Percentiles rank a stretch among this genome's conserved stretches.
Evolutionary conservation across 2,329 filamentous ascomycete genomes (phyloP).

Genomic region (Pezicula carpinea): DNA sequence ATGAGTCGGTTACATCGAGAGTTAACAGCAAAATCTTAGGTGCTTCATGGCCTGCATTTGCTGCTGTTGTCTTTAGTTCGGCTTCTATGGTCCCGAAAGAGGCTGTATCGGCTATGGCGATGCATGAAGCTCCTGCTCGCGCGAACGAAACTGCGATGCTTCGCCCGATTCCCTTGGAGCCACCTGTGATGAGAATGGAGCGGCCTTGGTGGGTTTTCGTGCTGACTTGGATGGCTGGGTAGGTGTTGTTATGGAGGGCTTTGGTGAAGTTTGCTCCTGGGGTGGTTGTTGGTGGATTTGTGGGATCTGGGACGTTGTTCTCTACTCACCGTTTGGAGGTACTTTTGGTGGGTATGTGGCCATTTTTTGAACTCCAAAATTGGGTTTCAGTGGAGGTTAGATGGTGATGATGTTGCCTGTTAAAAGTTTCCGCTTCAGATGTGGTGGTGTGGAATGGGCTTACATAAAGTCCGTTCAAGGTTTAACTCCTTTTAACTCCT

Average conservation of each 20-base stretch:
- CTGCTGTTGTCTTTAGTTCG: slow-evolving; percentile 32
- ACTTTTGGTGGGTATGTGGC: too few relatives aligned
- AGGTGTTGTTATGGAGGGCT: slow-evolving; percentile 39
- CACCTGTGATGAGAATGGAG: slow-evolving; percentile 46
- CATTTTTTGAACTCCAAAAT: too few relatives aligned
- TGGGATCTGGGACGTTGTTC: too few relatives aligned
- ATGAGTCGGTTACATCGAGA: slow-evolving; percentile 30
- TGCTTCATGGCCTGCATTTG: slow-evolving; percentile 20
- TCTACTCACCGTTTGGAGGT: too few relatives aligned
- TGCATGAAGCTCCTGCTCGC: slow-evolving; percentile 41
- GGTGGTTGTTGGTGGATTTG: neutral
- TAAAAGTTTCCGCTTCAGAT: too few relatives aligned
- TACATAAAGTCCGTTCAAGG: too few relatives aligned
- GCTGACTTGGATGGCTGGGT: slow-evolving; percentile 41
- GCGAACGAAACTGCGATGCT: slow-evolving; percentile 49
- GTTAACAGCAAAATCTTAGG: slow-evolving; percentile 36
- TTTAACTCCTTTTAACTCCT: too few relatives aligned
- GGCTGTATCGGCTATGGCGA: slow-evolving; percentile 47
- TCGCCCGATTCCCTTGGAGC: slow-evolving; percentile 46
- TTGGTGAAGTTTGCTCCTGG: neutral
- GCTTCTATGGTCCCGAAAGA: slow-evolving; percentile 24
- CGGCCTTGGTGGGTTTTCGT: slow-evolving; percentile 34
- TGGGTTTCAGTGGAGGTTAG: too few relatives aligned
- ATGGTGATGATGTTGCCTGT: too few relatives aligned
- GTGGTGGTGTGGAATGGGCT: too few relatives aligned